Evolutionary conservation across 2,329 filamentous ascomycete species (phyloP).

Genomic region (Phyllosticta citrichinensis): DNA sequence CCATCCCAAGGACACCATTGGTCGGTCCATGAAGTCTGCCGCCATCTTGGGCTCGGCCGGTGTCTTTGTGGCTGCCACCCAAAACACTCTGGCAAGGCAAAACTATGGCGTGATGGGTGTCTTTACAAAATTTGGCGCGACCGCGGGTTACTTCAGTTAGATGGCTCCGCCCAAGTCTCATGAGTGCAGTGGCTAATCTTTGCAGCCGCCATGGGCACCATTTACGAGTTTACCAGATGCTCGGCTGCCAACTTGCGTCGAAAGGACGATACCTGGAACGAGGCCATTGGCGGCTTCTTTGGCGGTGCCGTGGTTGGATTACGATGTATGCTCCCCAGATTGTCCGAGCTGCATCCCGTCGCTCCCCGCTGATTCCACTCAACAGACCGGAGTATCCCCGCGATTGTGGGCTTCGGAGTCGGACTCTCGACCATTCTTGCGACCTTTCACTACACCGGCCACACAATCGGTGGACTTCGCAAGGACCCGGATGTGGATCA

Average conservation of each 20-base stretch:
- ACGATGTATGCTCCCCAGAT: constrained; percentile 46
- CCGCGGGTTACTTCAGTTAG: constrained; percentile 59
- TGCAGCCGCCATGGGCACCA: constrained; percentile 60
- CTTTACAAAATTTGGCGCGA: constrained; percentile 67
- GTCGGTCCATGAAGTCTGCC: constrained; percentile 53
- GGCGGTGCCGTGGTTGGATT: constrained; percentile 65
- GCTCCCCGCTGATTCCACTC: not conserved
- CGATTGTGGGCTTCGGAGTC: constrained; percentile 58
- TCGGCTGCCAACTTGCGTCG: constrained; percentile 76
- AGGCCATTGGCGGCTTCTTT: constrained; percentile 65
- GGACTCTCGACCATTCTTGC: constrained; percentile 49
- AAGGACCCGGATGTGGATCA: constrained; percentile 55
- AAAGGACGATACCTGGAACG: constrained; percentile 70
- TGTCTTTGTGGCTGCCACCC: constrained; percentile 63
- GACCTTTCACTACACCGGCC: constrained; percentile 59
- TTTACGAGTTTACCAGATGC: constrained; percentile 67
- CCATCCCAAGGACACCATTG: constrained; percentile 66
- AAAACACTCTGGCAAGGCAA: constrained; percentile 75
- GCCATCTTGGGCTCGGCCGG: constrained; percentile 58
- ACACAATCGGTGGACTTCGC: constrained; percentile 45
- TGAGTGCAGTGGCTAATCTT: constrained; percentile 1
- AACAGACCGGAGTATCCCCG: constrained; percentile 55
- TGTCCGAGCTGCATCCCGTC: not conserved
- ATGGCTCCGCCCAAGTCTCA: not conserved
- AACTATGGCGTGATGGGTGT: constrained; percentile 75